Conservation (phyloP, 2,329 filamentous ascomycete genomes). For the Fusarium drepaniforme region DNA sequence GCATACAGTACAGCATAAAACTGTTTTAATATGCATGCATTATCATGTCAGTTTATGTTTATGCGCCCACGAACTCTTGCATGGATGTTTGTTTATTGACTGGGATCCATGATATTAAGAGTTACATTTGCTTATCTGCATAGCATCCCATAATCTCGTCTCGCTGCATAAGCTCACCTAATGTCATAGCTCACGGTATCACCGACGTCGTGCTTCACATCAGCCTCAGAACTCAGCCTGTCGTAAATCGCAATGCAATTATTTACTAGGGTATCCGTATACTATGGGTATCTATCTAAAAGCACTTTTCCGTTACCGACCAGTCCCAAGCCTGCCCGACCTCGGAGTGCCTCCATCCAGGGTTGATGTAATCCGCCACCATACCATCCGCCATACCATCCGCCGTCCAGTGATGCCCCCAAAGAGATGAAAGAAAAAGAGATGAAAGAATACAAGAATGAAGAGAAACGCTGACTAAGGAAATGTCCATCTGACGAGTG, state of each 20-base stretch:
- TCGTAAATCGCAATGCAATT: neutral
- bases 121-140: neutral
- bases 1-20: neutral
- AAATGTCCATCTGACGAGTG: neutral
- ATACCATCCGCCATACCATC: neutral
- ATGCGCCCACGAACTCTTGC: neutral
- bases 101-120: neutral
- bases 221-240: neutral
- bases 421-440: neutral
- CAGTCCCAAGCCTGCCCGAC: slow-evolving; percentile 1
- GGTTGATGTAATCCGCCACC: no score
- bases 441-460: neutral
- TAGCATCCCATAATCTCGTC: neutral
- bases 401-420: neutral
- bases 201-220: neutral
- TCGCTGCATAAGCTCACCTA: neutral
- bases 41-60: neutral
- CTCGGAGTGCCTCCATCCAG: neutral
- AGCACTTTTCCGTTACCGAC: slow-evolving; percentile 11
- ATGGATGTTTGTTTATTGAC: neutral
- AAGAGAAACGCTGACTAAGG: neutral
- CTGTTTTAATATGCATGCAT: neutral
- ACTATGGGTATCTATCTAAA: slow-evolving; percentile 7
- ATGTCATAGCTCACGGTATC: neutral
- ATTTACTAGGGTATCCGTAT: neutral